These are phyloP conservation scores for Isabelozyma gotoi DNA, from an alignment of 805 yeast genomes.

Conservation along the genomic window DNA sequence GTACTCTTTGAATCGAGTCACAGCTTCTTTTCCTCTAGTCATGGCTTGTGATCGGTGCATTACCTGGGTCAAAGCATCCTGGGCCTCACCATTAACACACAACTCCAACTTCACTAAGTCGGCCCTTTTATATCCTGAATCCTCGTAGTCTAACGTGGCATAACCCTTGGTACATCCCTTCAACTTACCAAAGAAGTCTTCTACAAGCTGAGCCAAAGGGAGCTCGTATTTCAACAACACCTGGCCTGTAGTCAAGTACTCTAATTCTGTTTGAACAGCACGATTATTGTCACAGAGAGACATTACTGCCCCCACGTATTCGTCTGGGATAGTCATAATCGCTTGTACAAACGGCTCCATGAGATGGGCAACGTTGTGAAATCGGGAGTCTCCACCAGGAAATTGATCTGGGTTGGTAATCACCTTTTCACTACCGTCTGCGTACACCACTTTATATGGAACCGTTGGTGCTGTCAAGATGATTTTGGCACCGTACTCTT, in stretches of 20 bases:
- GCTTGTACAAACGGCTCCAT: constrained; percentile 92
- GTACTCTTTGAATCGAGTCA: constrained; percentile 74
- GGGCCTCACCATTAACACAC: constrained; percentile 82
- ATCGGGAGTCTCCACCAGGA: constrained; percentile 58
- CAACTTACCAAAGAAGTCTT: constrained; percentile 91
- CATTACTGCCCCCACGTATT: constrained; percentile 84
- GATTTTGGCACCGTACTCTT: constrained; percentile 90
- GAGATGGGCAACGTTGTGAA: constrained; percentile 47
- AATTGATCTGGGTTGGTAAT: constrained; percentile 92
- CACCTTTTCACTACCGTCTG: constrained; percentile 60
- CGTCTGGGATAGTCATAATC: constrained; percentile 86
- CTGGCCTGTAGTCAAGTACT: constrained; percentile 77
- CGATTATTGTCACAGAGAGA: constrained; percentile 80
- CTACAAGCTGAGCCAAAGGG: constrained; percentile 88
- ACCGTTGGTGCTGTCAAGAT: constrained; percentile 96
- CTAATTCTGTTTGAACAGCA: constrained; percentile 78
- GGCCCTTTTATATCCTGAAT: constrained; percentile 78
- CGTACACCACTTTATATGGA: constrained; percentile 76
- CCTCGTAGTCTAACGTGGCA: constrained; percentile 94
- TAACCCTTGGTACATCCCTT: constrained; percentile 90
- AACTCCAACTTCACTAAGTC: constrained; percentile 86
- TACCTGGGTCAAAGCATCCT: constrained; percentile 90
- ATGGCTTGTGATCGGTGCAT: constrained; percentile 81
- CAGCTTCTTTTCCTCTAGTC: constrained; percentile 76
- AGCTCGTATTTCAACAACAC: constrained; percentile 75